These are phyloP conservation scores for Sorghum bicolor DNA, from an alignment of 176 grass and related monocot species.

Conservation along the genomic window Sorghum_bicolor_NCBIv3 NC_012870.2:58231001-58231500, in stretches of 20 bases:
- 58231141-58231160: too few relatives aligned
- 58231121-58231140: not conserved
- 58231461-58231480: slow-evolving; percentile 1
- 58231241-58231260: too few relatives aligned
- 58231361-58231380: not conserved
- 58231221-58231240: too few relatives aligned
- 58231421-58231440: not conserved
- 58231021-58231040: not conserved
- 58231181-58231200: too few relatives aligned
- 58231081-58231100: not conserved
- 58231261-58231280: not conserved
- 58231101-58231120: not conserved
- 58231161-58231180: too few relatives aligned
- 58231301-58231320: slow-evolving; percentile 20
- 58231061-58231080: not conserved
- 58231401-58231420: slow-evolving; percentile 31
- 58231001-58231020: not conserved
- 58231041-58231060: not conserved
- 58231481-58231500: not conserved
- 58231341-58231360: not conserved
- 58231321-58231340: not conserved
- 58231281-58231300: slow-evolving; percentile 25
- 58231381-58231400: not conserved
- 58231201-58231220: too few relatives aligned
- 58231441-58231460: not conserved